Evolutionary conservation across 116 monocot genomes (phyloP).

Genomic region (Iris pallida): DNA sequence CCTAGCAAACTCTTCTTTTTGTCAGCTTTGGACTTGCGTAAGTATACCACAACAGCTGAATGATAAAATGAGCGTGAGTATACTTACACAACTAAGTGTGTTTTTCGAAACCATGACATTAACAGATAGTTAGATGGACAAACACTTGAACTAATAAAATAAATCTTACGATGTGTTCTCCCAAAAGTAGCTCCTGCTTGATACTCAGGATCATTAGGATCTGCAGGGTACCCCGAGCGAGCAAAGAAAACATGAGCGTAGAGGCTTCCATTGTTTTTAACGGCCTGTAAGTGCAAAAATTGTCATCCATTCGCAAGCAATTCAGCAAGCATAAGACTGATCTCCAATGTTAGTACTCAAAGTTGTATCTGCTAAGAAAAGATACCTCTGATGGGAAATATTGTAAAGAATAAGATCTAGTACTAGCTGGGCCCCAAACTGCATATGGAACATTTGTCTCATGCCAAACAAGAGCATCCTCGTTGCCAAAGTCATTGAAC

Average conservation of each 20-base stretch:
- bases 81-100: background rate
- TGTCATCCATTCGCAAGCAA: background rate
- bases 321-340: background rate
- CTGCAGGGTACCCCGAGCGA: constrained; percentile 79
- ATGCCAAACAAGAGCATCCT: constrained; percentile 89
- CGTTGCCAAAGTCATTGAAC: constrained; percentile 81
- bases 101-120: background rate
- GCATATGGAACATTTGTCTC: constrained; percentile 91
- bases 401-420: constrained; percentile 44
- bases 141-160: background rate
- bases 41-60: constrained; percentile 73
- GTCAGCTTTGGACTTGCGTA: constrained; percentile 71
- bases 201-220: constrained; percentile 89
- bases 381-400: constrained; percentile 92
- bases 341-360: too few species aligned
- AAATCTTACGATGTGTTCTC: constrained; percentile 65
- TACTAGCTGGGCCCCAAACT: constrained; percentile 69
- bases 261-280: constrained; percentile 82
- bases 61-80: constrained; percentile 11
- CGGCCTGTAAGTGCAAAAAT: constrained; percentile 31
- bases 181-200: constrained; percentile 63
- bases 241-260: constrained; percentile 98
- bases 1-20: constrained; percentile 77
- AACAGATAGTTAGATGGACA: background rate
- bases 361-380: too few species aligned